Percentiles rank a stretch among this genome's conserved stretches.
Conservation (phyloP, 2,329 filamentous ascomycete species). For the Alternaria arborescens region DNA sequence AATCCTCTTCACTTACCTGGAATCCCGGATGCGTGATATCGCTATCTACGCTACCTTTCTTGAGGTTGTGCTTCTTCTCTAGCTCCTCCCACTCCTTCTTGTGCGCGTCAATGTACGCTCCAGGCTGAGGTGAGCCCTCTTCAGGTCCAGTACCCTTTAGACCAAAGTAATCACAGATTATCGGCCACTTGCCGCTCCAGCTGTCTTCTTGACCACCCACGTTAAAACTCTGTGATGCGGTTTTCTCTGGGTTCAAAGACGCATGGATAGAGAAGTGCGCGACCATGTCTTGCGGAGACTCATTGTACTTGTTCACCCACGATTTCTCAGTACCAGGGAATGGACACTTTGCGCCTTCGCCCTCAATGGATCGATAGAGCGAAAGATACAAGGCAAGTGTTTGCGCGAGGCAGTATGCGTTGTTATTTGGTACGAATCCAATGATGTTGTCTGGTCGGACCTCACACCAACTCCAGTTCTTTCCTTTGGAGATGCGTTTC, state of each 20-base stretch:
- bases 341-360: conserved; percentile 50
- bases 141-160: conserved; percentile 52
- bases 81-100: conserved; percentile 40
- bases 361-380: conserved; percentile 49
- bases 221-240: conserved; percentile 54
- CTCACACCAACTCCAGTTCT: conserved; percentile 54
- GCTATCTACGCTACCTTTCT: conserved; percentile 56
- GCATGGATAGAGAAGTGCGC: conserved; percentile 56
- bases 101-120: conserved; percentile 40
- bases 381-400: conserved; percentile 52
- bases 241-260: conserved; percentile 53
- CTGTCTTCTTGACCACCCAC: conserved; percentile 52
- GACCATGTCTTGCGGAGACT: conserved; percentile 54
- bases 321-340: conserved; percentile 52
- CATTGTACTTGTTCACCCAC: conserved; percentile 51
- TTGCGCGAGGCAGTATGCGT: conserved; percentile 52
- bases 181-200: conserved; percentile 58
- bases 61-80: conserved; percentile 38
- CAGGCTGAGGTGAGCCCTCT: conserved; percentile 39
- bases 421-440: conserved; percentile 54
- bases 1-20: conserved; percentile 28
- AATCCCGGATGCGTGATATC: conserved; percentile 51
- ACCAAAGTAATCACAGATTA: conserved; percentile 58
- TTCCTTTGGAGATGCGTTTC: conserved; percentile 47
- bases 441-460: conserved; percentile 55